Evolutionary conservation across 495 filamentous ascomycete genomes (phyloP).

Genomic region (Margaritispora aquatica): DNA sequence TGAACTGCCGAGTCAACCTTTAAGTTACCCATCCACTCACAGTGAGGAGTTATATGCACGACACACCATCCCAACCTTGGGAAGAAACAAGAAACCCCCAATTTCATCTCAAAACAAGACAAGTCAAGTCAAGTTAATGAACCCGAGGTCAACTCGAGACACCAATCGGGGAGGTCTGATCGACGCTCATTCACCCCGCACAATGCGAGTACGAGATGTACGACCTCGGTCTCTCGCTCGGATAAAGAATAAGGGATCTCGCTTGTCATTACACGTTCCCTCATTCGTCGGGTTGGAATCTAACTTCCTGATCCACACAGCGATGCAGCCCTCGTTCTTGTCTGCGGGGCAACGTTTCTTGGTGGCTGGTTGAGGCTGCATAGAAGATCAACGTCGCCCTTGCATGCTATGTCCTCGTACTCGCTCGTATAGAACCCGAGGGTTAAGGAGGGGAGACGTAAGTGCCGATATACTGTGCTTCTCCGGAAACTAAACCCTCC

Average conservation of each 20-base stretch:
- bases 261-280: background rate
- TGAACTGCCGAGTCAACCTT: background rate
- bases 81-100: too few relatives aligned
- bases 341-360: background rate
- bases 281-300: background rate
- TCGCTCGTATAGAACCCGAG: background rate
- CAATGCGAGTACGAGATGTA: background rate
- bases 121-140: too few relatives aligned
- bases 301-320: background rate
- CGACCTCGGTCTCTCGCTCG: background rate
- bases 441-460: too few relatives aligned
- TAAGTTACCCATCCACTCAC: background rate
- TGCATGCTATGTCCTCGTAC: too few relatives aligned
- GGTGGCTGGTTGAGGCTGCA: too few relatives aligned
- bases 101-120: background rate
- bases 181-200: background rate
- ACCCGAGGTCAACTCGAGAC: background rate
- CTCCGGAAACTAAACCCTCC: background rate
- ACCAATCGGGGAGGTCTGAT: background rate
- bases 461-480: too few relatives aligned
- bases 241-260: background rate
- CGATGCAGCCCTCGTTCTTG: background rate
- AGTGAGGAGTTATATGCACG: background rate
- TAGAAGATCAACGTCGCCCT: too few relatives aligned
- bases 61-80: too few relatives aligned